Evolutionary conservation across 306 rosid genomes (phyloP).

Genomic region (Cicer arietinum): DNA sequence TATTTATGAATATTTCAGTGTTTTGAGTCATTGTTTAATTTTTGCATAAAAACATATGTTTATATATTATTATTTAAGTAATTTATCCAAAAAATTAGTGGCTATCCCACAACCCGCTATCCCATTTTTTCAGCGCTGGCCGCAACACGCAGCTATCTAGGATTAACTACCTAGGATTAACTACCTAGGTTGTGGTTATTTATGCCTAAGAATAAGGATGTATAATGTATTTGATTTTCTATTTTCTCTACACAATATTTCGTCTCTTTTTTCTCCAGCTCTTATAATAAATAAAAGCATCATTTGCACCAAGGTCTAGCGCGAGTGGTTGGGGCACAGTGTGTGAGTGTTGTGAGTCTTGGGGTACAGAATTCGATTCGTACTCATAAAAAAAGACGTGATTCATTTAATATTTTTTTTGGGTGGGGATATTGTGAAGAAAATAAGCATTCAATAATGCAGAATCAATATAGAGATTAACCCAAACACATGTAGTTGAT

Average conservation of each 20-base stretch:
- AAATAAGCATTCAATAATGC: neutral
- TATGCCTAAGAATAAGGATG: slow-evolving; percentile 16
- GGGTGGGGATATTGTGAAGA: slow-evolving; percentile 7
- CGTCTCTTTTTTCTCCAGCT: slow-evolving; percentile 5
- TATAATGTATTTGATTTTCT: neutral
- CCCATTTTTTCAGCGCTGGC: no score
- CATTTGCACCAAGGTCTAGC: neutral
- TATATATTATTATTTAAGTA: no score
- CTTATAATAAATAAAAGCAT: slow-evolving; percentile 12
- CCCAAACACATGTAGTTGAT: slow-evolving; percentile 16
- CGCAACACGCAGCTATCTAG: no score
- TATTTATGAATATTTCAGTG: no score
- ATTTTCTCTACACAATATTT: slow-evolving; percentile 3
- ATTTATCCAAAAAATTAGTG: no score
- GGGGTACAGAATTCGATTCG: no score
- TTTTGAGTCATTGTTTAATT: no score
- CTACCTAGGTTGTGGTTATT: neutral
- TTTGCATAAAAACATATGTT: no score
- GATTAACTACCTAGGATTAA: no score
- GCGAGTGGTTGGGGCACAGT: neutral
- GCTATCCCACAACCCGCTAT: no score
- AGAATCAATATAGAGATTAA: slow-evolving; percentile 6
- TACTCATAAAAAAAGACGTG: neutral
- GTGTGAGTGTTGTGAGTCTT: neutral
- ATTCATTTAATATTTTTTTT: neutral